Conservation (phyloP, 257 asterid genomes). For the Scutellaria minor region DNA sequence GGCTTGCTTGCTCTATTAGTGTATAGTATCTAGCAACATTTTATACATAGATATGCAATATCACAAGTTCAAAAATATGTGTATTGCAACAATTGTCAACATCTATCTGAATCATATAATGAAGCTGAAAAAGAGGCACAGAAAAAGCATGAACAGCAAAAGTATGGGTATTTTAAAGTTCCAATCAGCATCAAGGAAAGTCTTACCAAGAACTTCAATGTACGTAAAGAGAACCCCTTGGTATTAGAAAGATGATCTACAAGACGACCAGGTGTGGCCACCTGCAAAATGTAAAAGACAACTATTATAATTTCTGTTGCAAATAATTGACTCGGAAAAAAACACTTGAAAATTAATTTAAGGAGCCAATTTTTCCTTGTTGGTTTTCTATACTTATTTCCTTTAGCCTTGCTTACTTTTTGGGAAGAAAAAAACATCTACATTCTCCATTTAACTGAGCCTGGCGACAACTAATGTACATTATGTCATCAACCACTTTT, state of each 20-base stretch:
- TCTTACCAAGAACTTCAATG: conserved; percentile 77
- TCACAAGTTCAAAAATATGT: background rate
- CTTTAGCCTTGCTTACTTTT: too few species aligned
- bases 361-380: background rate
- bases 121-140: conserved; percentile 8
- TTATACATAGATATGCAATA: background rate
- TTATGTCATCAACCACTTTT: background rate
- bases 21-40: background rate
- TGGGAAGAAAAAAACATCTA: too few species aligned
- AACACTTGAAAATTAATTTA: background rate
- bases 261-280: conserved; percentile 98
- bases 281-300: conserved; percentile 49
- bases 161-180: conserved; percentile 17
- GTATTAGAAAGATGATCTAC: conserved; percentile 91
- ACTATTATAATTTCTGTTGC: background rate
- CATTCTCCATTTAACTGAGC: background rate
- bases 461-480: background rate
- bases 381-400: background rate
- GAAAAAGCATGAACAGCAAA: conserved; percentile 3
- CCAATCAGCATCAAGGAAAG: conserved; percentile 28
- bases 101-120: background rate
- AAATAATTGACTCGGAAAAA: background rate
- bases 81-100: background rate
- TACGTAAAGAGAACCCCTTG: conserved; percentile 82
- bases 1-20: background rate